Percentiles rank a stretch among this genome's conserved stretches.
These are phyloP conservation scores for Eucalyptus caleyi DNA, from an alignment of 345 rosid species.

Conservation along the genomic window DNA sequence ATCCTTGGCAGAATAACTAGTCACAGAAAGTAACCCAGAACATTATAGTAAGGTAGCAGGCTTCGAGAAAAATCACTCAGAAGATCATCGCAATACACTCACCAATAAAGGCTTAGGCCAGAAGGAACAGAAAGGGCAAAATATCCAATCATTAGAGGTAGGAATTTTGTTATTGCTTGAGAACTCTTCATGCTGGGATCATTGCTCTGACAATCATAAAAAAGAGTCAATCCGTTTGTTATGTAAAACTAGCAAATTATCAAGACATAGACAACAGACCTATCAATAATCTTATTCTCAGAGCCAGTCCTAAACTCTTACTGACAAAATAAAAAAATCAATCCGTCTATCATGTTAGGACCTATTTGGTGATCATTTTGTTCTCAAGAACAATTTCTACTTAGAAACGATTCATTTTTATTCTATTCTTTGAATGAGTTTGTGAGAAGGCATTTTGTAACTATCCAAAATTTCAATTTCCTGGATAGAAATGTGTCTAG, in stretches of 20 bases:
- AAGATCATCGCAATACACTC: constrained; percentile 5
- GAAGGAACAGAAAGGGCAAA: constrained; percentile 98
- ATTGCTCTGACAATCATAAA: constrained; percentile 33
- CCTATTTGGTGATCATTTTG: too few species aligned
- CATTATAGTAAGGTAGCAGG: not conserved
- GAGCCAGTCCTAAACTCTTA: not conserved
- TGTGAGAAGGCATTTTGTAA: too few species aligned
- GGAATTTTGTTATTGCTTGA: constrained; percentile 72
- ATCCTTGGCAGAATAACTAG: not conserved
- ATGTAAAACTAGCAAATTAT: not conserved
- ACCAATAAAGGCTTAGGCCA: constrained; percentile 97
- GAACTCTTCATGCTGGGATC: constrained; percentile 89
- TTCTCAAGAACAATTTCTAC: too few species aligned
- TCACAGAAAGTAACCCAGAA: not conserved
- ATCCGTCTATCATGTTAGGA: not conserved
- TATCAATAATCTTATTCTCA: not conserved
- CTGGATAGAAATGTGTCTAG: too few species aligned
- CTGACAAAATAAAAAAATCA: not conserved
- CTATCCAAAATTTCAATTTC: too few species aligned
- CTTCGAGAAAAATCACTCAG: not conserved
- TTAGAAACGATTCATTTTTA: too few species aligned
- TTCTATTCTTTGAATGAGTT: too few species aligned
- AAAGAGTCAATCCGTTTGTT: not conserved
- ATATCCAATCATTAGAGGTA: constrained; percentile 87
- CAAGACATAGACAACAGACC: not conserved